Conservation (phyloP, 1,139 yeast genomes). For the Yamadazyma kanchanaburiensis region DNA sequence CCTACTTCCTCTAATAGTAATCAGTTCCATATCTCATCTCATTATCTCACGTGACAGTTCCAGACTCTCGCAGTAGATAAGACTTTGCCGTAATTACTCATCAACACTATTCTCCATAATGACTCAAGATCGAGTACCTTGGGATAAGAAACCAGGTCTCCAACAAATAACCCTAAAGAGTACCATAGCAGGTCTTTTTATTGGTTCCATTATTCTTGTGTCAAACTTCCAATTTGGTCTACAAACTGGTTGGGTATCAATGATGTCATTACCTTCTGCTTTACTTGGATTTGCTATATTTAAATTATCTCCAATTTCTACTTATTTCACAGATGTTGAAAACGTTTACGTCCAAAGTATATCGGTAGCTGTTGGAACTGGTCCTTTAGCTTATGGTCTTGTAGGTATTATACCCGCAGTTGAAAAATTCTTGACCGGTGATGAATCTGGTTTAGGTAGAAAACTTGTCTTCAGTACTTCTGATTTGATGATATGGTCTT, state of each 20-base stretch:
- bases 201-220: conserved; percentile 77
- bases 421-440: conserved; percentile 76
- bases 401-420: conserved; percentile 97
- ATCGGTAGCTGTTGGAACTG: conserved; percentile 96
- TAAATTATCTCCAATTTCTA: conserved; percentile 46
- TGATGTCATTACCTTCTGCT: conserved; percentile 99
- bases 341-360: conserved; percentile 89
- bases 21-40: too few relatives aligned
- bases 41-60: too few relatives aligned
- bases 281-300: conserved; percentile 81
- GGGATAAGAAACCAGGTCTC: conserved; percentile 33
- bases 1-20: too few relatives aligned
- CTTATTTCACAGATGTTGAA: conserved; percentile 79
- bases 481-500: conserved; percentile 75
- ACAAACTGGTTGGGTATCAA: conserved; percentile 98
- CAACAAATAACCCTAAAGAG: conserved; percentile 74
- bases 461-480: conserved; percentile 33
- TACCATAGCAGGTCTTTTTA: conserved; percentile 65
- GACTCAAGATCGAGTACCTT: too few relatives aligned
- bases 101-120: too few relatives aligned
- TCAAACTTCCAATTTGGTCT: conserved; percentile 95
- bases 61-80: too few relatives aligned
- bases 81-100: too few relatives aligned
- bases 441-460: conserved; percentile 66
- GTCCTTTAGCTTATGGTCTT: conserved; percentile 91